Base-by-base conservation (phyloP, 768 basidiomycete genomes). In the Suillus occidentalis region DNA sequence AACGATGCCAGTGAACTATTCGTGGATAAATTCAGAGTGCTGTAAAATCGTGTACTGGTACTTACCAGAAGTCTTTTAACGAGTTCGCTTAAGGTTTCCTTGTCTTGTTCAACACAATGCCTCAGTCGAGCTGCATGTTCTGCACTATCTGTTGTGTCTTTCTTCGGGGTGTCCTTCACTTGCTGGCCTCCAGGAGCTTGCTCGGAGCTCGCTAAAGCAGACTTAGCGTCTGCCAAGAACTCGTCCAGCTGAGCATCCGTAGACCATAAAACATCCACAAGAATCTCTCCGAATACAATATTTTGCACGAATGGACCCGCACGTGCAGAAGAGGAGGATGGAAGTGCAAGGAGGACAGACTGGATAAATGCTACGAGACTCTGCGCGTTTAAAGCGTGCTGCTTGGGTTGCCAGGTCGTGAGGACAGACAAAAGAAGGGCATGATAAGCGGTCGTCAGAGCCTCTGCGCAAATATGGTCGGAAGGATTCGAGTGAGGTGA, bases 251-350 rank as follows among this genome's bases (percentile, higher is more conserved):
- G 86, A 43, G 85, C 81, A 76, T 95, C 94, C 53, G 91, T 74
- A 22, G 91, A 84, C 94, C 94, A 95, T 53, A 93, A 81, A 70
- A 91, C 82, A 72, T 95, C 94, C 25, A 95, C 84, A 3, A 95
- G 78, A 55, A 86, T 75, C 69, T 93, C 91, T 13, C 89, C 88
- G 63, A 94, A 86, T 0, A 81, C 69, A 0, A 77, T 66, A 4
- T 76, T 77, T 66, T 82, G 80, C 9, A 81, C 75, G 13, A 82
- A 78, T 56, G 80, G 75, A 45, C 69, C 67, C 20, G 75, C 67
- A 34, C 72, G 72, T 4, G 72, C 65, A n/a, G 85, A 84, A 6
- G 90, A 90, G 25, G 91, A 90, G n/a, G 86, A 87, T 22, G 91
- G 92, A 12, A 92, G 81, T 53, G 77, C 79, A 59, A 80, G 77